Base-by-base conservation (phyloP, 1,139 yeast genomes). In the Tardiomyces blankii region DNA sequence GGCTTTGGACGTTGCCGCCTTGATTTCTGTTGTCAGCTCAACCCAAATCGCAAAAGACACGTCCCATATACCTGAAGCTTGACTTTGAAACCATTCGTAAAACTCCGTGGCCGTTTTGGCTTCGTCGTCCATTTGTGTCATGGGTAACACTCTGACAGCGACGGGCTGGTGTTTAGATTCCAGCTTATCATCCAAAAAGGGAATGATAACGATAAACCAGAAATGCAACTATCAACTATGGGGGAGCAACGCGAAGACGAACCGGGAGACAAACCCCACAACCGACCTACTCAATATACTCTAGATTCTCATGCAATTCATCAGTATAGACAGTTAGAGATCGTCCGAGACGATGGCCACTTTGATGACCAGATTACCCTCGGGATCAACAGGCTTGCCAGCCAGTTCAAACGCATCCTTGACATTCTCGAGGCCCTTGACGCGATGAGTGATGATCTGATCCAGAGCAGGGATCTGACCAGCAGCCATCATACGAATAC, bases 381-480 rank as follows among this genome's bases (percentile, higher is more conserved):
- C 53, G 19, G 49, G 49, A 40, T 59, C 64, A 9, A 49, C 50
- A 2, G 61, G 54, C 44, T 55, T 55, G 19, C 61, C 59, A 13
- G 65, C 65, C n/a, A 61, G 47, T 33, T 55, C 54, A 44, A 61
- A 61, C 8, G 63, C 65, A 12, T 51, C 48, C 6, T 42, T 44
- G 2, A 52, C 61, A 28, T 54, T 51, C 13, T 51, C 59, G 35
- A 61, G 56, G 7, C 64, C 65, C 12, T 44, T n/a, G 35, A 60
- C 50, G 38, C 48, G 49, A 46, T 59, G 63, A 12, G 63, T 60
- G 38, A 59, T 51, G 30, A 59, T 51, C 47, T 51, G 48, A 35
- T 54, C 58, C 19, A 60, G 46, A 6, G 53, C 59, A 14, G 57
- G 59, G 35, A 58, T 50, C 33, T 41, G 42, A 9, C 54, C 55